Evolutionary conservation across 495 filamentous ascomycete genomes (phyloP).

Genomic region (Lasiosphaeris hirsuta): DNA sequence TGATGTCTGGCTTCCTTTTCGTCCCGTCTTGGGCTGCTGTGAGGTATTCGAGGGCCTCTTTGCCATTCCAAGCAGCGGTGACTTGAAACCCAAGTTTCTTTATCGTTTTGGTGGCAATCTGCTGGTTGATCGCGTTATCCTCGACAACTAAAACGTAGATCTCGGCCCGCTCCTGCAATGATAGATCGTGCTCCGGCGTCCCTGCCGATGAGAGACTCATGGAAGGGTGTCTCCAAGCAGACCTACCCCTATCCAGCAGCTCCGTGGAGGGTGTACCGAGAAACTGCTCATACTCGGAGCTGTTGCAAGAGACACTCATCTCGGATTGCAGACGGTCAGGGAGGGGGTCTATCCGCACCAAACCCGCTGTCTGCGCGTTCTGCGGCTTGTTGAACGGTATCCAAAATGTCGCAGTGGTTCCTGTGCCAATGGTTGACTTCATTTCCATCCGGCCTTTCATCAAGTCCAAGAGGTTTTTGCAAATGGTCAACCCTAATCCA

Average conservation of each 20-base stretch:
- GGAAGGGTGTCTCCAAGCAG: constrained; percentile 29
- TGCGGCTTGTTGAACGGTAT: constrained; percentile 62
- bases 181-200: constrained; percentile 35
- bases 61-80: constrained; percentile 68
- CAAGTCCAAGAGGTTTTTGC: constrained; percentile 70
- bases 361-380: constrained; percentile 28
- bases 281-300: constrained; percentile 47
- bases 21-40: constrained; percentile 31
- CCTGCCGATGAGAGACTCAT: constrained; percentile 26
- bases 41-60: constrained; percentile 71
- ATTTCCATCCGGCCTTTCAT: constrained; percentile 77
- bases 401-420: constrained; percentile 65
- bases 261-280: constrained; percentile 29
- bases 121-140: constrained; percentile 77
- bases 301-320: constrained; percentile 56
- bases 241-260: constrained; percentile 27
- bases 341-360: constrained; percentile 52
- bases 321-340: constrained; percentile 62
- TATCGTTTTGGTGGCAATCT: constrained; percentile 72
- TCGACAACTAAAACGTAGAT: constrained; percentile 71
- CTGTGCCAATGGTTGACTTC: constrained; percentile 52
- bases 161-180: constrained; percentile 47
- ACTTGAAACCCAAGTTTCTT: constrained; percentile 72
- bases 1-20: constrained; percentile 62
- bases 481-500: constrained; percentile 76